Evolutionary conservation across 345 rosid genomes (phyloP), one percentile per base, ranked within the genome.

Genomic region (Mangifera indica): DNA sequence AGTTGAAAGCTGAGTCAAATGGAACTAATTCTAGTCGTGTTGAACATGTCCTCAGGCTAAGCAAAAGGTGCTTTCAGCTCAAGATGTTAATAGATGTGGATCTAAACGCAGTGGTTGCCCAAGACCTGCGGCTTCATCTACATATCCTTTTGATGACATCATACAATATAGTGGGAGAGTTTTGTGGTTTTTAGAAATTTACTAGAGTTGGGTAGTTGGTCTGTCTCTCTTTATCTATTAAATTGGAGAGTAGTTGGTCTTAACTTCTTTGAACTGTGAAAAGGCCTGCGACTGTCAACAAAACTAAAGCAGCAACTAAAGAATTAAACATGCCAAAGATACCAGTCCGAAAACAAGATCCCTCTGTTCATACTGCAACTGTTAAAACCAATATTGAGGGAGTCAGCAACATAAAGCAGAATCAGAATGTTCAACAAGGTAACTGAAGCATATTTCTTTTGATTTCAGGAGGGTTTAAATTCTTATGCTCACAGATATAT

Each of bases 91-190:
- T 67, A 83, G 84, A 79, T 89, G 88, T 69, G 88, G 88, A 12
- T 86, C 96, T 62, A 90, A 92, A 81, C 87, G 88, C 52, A 83
- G 89, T 56, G 91, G 90, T 63, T 78, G 86, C 42, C 89, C 87
- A 24, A 81, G 82, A 62, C 89, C 91, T 48, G 81, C 71, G 71
- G 75, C 82, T 42, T 77, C 89, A 77, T 81, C 93, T 77, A 84
- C 91, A 94, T 94, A 94, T 94, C 99, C 99, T 92, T 92, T 69
- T 70, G 11, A 34, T 67, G 69, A 24, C 46, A 34, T 40, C 61
- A 66, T 60, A 44, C 11, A 46, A 37, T 70, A 22, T 6, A 63
- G 7, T 24, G 49, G 53, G 5, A 42, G 17, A 37, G 15, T 5
- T 62, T 66, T 63, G 64, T 74, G 59, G 55, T 63, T 51, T 11